Base-by-base conservation (phyloP, 495 filamentous ascomycete species). In the Penicillium malachiteum region DNA sequence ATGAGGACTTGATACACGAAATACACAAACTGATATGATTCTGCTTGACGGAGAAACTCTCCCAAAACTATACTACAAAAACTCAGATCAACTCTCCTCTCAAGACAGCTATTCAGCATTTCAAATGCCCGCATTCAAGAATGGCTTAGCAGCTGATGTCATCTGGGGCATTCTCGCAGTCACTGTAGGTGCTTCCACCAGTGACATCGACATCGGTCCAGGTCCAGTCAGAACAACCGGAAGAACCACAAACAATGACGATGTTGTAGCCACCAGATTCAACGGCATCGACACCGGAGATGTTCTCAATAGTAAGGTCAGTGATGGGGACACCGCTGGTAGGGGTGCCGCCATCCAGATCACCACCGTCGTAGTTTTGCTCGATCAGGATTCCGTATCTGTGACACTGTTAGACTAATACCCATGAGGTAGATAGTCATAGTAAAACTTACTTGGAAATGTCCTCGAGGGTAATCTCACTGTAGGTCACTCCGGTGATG, bases 281-380 rank as follows among this genome's bases (percentile, higher is more conserved):
- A 37, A 51, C 51, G 5, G 59, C 55, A 30, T 55, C 50, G 1
- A 34, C 33, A 30, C 54, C 55, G 4, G 51, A 58, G 47, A 52
- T 52, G 14, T 37, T 37, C 2, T 13, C 12, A 9, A 37, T 1
- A 10, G 34, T 37, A 37, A 37, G 34, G 1, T 13, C 48, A 1
- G 52, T 52, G 41, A 60, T 86, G 0, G 80, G 76, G 32, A 87
- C 78, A 32, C 84, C 83, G 41, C 60, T 75, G 0, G 83, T 85
- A 6, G 83, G 76, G 9, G 57, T 77, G n/a, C 81, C 82, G 13
- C 81, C 82, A 16, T 77, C 76, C 5, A 75, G 78, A 53, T 66
- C 67, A 13, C 82, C 82, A 48, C 81, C 80, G 62, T 80, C 68
- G 52, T 86, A 87, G 64, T 85, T 81, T 64, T 87, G 84, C 68